These are phyloP conservation scores for Kitagawia praeruptora DNA, from an alignment of 129 eudicot species.

Conservation along the genomic window DNA sequence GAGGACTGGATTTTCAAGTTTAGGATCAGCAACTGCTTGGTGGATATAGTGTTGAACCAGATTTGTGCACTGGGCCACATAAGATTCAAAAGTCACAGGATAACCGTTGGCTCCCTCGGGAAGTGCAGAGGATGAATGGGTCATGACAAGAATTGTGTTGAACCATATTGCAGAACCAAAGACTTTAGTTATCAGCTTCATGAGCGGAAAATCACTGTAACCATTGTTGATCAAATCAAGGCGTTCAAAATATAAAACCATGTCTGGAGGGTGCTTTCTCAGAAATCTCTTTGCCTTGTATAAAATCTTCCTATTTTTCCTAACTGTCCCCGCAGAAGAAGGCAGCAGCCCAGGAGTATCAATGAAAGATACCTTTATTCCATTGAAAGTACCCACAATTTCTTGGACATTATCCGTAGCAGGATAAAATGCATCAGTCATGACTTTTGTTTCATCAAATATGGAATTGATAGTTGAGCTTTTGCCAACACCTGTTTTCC, in stretches of 20 bases:
- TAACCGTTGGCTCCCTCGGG: slow-evolving; percentile 81
- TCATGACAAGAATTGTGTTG: slow-evolving; percentile 91
- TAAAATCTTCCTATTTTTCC: slow-evolving; percentile 66
- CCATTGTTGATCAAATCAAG: slow-evolving; percentile 49
- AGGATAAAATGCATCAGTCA: slow-evolving; percentile 73
- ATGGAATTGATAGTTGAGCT: slow-evolving; percentile 94
- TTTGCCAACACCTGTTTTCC: slow-evolving; percentile 90
- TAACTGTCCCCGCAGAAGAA: slow-evolving; percentile 34
- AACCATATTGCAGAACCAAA: slow-evolving; percentile 90
- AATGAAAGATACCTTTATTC: slow-evolving; percentile 60
- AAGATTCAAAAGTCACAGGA: slow-evolving; percentile 69
- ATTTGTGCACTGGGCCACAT: slow-evolving; percentile 52
- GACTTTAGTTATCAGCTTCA: slow-evolving; percentile 72
- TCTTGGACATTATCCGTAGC: slow-evolving; percentile 66
- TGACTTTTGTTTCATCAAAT: slow-evolving; percentile 61
- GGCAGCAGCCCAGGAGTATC: slow-evolving; percentile 95
- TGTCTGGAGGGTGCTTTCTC: slow-evolving; percentile 68
- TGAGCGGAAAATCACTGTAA: slow-evolving; percentile 66
- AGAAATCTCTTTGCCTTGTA: slow-evolving; percentile 43
- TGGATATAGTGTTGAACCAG: slow-evolving; percentile 73
- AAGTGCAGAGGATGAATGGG: slow-evolving; percentile 72
- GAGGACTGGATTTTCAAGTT: slow-evolving; percentile 75
- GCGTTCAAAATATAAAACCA: slow-evolving; percentile 81
- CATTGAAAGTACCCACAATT: slow-evolving; percentile 52
- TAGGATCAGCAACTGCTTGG: slow-evolving; percentile 67